These are phyloP conservation scores for Closterium sp. DNA, from an alignment of 139 green algal genomes.

Conservation along the genomic window DNA sequence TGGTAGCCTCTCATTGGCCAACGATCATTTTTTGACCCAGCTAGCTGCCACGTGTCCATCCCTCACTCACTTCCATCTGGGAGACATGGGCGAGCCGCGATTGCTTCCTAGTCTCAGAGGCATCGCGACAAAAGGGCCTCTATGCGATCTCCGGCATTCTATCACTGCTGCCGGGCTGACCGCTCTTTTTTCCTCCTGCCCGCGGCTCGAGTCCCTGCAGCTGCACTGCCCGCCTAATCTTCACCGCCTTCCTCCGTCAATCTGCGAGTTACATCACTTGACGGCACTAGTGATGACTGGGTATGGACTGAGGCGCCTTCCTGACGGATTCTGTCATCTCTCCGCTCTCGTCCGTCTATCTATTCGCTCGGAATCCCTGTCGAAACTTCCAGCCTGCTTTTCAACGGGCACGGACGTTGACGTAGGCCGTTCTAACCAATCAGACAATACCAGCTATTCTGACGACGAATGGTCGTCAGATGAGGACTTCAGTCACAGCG, in stretches of 20 bases:
- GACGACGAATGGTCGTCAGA: neutral
- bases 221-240: neutral
- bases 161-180: neutral
- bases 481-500: neutral
- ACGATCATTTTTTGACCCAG: neutral
- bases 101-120: neutral
- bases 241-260: neutral
- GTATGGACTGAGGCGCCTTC: neutral
- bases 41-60: neutral
- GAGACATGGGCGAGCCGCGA: neutral
- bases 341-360: neutral
- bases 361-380: neutral
- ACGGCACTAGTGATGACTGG: neutral
- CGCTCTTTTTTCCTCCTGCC: neutral
- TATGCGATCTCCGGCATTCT: neutral
- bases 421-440: neutral
- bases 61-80: neutral
- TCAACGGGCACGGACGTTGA: neutral
- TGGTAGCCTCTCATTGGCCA: neutral
- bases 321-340: neutral
- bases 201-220: neutral
- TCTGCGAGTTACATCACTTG: neutral
- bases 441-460: neutral
- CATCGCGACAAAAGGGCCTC: neutral
- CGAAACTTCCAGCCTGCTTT: neutral